A percentile compares a stretch with the other conserved stretches of the same genome.
Conservation (phyloP, 192 early-diverging fungal genomes). For the Ambispora gerdemannii region DNA sequence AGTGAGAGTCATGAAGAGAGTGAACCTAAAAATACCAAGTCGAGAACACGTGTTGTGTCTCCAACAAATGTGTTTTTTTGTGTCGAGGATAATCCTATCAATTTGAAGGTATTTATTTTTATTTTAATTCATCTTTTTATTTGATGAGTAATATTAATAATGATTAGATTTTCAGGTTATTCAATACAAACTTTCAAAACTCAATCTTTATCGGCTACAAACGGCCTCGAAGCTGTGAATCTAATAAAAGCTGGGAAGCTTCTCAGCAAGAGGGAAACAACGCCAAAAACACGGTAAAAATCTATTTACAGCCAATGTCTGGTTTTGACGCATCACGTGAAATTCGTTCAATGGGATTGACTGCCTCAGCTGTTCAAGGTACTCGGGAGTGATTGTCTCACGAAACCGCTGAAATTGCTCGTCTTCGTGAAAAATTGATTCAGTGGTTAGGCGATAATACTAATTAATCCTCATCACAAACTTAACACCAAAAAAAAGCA, state of each 20-base stretch:
- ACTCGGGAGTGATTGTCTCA: slow-evolving; percentile 45
- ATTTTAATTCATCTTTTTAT: too few species aligned
- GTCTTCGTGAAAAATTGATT: slow-evolving; percentile 39
- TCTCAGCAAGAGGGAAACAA: background rate
- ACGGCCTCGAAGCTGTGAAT: slow-evolving; percentile 55
- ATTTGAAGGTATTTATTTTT: slow-evolving; percentile 42
- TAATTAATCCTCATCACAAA: too few species aligned
- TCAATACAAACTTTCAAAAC: slow-evolving; percentile 50
- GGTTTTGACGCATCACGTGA: slow-evolving; percentile 51
- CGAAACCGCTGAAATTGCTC: slow-evolving; percentile 47
- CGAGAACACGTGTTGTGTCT: background rate
- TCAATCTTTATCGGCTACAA: slow-evolving; percentile 46
- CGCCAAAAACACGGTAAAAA: background rate
- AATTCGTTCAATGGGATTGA: slow-evolving; percentile 50
- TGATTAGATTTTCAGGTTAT: slow-evolving; percentile 39
- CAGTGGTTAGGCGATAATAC: slow-evolving; percentile 39
- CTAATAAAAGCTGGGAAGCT: background rate
- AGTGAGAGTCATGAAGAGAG: background rate
- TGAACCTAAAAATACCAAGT: background rate
- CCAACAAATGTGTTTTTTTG: slow-evolving; percentile 9
- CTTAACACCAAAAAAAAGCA: too few species aligned
- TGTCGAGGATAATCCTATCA: slow-evolving; percentile 53
- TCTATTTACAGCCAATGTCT: slow-evolving; percentile 45
- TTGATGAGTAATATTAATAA: background rate
- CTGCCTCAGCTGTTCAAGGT: slow-evolving; percentile 53